Percentiles rank a stretch among this genome's conserved stretches.
Evolutionary conservation across 23 red algal species (phyloP).

Genomic region (Agarophyton chilense): DNA sequence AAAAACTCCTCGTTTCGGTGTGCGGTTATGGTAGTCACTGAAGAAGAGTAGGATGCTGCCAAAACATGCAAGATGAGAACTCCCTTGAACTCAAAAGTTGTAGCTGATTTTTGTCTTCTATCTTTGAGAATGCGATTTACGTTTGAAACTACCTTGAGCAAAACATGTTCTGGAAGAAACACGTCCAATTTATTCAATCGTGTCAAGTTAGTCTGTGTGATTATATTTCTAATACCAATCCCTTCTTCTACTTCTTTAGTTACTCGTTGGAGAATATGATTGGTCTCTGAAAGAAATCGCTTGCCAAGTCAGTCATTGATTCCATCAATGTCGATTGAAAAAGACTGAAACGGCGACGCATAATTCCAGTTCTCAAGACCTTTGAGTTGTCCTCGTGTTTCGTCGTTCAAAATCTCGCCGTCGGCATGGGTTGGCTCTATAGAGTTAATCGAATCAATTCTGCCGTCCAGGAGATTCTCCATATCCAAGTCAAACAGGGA

Average conservation of each 20-base stretch:
- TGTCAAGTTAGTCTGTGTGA: not conserved
- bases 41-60: not conserved
- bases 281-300: slow-evolving; percentile 17
- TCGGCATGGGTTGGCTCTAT: not conserved
- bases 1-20: not conserved
- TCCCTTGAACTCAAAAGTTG: not conserved
- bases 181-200: slow-evolving; percentile 2
- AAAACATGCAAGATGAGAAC: not conserved
- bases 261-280: not conserved
- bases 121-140: not conserved
- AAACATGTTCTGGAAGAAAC: slow-evolving; percentile 3
- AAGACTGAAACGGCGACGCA: not conserved
- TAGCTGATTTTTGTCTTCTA: not conserved
- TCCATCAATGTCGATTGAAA: not conserved
- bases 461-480: not conserved
- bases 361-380: not conserved
- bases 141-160: not conserved
- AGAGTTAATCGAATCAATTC: not conserved
- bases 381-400: not conserved
- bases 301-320: not conserved
- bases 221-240: not conserved
- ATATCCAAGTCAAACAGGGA: not conserved
- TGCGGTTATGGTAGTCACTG: not conserved
- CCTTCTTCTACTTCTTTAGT: not conserved
- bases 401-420: not conserved